Evolutionary conservation across 371 early-diverging fungal genomes (phyloP), one percentile per base, ranked within the genome.

Genomic region (Mortierella sp.): DNA sequence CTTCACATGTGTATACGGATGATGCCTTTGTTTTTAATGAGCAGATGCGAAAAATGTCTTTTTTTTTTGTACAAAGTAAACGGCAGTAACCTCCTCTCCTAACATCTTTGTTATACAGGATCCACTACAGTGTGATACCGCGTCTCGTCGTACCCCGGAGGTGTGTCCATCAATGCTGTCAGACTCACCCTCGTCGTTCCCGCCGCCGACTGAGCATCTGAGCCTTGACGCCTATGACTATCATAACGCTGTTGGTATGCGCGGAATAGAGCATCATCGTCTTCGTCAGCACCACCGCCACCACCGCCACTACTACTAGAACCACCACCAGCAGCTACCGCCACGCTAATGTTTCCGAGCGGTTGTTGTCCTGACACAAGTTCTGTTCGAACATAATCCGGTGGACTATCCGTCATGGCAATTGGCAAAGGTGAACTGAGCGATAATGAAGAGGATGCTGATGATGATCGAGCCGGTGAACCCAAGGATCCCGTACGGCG

Each of bases 161-260:
- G 76, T 37, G 61, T 69, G 34, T 76, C 75, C 61, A 58, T 32
- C 17, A 55, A 51, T 6, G 47, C 24, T 44, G 52, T 34, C 19
- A 49, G 34, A 15, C 14, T 30, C n/a, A 48, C 32, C 24, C 43
- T 39, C 4, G 41, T 8, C 49, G 55, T 9, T 17, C 17, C 54
- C 8, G 31, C 42, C 30, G 48, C 14, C 42, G 73, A 23, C 30
- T 60, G 31, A 9, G 72, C 61, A 43, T 72, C 62, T 4, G 65
- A 56, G 31, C 31, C 44, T 44, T 60, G 66, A 7, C 68, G 68
- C 4, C 44, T 52, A 12, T 54, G 69, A 0, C 65, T 69, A 27
- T 76, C 76, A 27, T 76, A 76, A 6, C 76, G 54, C 19, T 44
- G 57, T 37, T 69, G 76, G 23, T 76, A 76, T 6, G 69, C 76